Evolutionary conservation across 2,329 filamentous ascomycete species (phyloP), one percentile per base, ranked within the genome.

Genomic region (Fusarium coffeatum): DNA sequence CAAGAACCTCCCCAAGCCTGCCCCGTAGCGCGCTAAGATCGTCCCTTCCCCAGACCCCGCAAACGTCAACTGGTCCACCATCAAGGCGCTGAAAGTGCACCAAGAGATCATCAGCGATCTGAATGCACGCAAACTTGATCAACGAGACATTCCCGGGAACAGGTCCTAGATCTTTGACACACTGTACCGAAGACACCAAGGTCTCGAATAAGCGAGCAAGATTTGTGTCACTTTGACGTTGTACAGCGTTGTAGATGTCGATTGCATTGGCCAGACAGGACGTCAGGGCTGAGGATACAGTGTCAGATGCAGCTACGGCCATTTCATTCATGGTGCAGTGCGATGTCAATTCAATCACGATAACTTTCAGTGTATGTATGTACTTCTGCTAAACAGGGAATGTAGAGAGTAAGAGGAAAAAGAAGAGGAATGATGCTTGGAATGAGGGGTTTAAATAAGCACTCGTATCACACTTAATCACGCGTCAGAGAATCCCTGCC

Each of bases 241-340:
- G 54, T 3, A 73, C 64, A 48, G 41, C 46, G 11, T 59, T 54
- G 23, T 59, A 54, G 23, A 66, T 34, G 28, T 63, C 58, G 51
- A 65, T 40, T 8, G 68, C 67, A 5, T 50, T 51, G 15, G 59
- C 51, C 45, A 78, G 58, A n/a, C 76, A 73, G 20, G n/a, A 34
- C 3, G 53, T 45, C n/a, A 76, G 23, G 23, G 64, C 46, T 43
- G 66, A 64, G 10, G 49, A 53, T 25, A 59, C 28, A 42, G 34
- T 48, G 41, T 55, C 63, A 47, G 30, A 28, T 55, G 51, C 51
- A 46, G 41, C 51, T 71, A 69, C 62, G 30, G 69, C 74, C 77
- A 78, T 78, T 77, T 77, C 77, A 77, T 76, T 78, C 76, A 37
- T 68, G 68, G 71, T 54, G 72, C 50, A 69, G 45, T 18, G 46